These are phyloP conservation scores for Drechslerella dactyloides DNA, from an alignment of 2,329 filamentous ascomycete genomes.

Conservation along the genomic window DNA sequence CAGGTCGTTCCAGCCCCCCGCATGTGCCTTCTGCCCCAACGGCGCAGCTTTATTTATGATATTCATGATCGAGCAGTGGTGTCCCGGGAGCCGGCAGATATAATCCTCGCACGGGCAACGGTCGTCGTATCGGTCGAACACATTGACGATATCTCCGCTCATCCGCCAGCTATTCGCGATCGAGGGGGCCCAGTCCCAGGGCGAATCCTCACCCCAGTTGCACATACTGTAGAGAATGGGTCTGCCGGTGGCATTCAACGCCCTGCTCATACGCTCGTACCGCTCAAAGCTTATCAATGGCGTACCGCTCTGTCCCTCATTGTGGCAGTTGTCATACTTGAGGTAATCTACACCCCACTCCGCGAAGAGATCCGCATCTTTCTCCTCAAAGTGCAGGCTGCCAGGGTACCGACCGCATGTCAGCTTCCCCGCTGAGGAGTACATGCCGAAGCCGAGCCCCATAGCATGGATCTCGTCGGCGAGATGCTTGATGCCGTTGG, in stretches of 20 bases:
- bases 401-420: conserved; percentile 68
- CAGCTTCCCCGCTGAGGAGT: conserved; percentile 64
- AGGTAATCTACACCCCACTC: conserved; percentile 64
- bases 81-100: conserved; percentile 35
- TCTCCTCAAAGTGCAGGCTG: conserved; percentile 65
- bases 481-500: conserved; percentile 65
- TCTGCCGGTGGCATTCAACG: conserved; percentile 58
- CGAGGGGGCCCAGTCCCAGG: conserved; percentile 61
- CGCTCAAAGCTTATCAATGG: conserved; percentile 61
- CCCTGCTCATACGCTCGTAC: conserved; percentile 64
- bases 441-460: conserved; percentile 70
- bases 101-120: conserved; percentile 46
- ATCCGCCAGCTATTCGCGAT: conserved; percentile 60
- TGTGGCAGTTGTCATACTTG: conserved; percentile 67
- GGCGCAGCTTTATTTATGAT: conserved; percentile 51
- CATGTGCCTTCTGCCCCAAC: conserved; percentile 45
- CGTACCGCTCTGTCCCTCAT: conserved; percentile 63
- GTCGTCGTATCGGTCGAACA: conserved; percentile 45
- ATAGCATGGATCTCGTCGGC: conserved; percentile 65
- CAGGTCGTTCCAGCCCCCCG: conserved; percentile 56
- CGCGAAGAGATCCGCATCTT: conserved; percentile 64
- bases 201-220: conserved; percentile 66
- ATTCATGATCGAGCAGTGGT: conserved; percentile 49
- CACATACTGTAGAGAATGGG: conserved; percentile 64
- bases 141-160: conserved; percentile 59